These are phyloP conservation scores for Cordia subcordata DNA, from an alignment of 257 asterid species.

Conservation along the genomic window DNA sequence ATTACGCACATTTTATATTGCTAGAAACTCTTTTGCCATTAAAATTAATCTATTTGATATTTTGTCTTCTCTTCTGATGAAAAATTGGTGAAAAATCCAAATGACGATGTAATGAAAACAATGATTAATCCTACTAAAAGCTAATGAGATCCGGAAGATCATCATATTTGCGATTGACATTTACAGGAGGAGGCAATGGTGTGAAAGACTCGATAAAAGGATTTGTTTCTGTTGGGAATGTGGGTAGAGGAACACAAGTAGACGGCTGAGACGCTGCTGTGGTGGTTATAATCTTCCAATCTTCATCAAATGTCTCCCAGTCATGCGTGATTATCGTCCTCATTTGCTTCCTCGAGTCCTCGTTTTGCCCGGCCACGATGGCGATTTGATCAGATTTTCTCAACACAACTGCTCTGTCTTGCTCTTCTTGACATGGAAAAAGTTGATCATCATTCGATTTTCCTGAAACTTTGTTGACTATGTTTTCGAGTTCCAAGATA, in stretches of 20 bases:
- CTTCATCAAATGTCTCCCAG: slow-evolving; percentile 44
- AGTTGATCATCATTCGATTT: background rate
- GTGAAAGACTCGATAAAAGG: slow-evolving; percentile 14
- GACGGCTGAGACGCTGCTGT: too few species aligned
- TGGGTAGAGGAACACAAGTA: background rate
- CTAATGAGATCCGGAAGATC: slow-evolving; percentile 39
- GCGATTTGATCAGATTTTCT: slow-evolving; percentile 4
- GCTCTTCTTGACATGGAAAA: background rate
- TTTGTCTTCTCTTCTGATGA: too few species aligned
- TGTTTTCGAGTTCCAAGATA: slow-evolving; percentile 51
- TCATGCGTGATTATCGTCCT: slow-evolving; percentile 25
- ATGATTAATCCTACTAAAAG: slow-evolving; percentile 8
- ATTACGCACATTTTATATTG: too few species aligned
- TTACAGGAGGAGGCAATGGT: background rate
- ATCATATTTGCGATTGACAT: slow-evolving; percentile 5
- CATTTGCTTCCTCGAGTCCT: background rate
- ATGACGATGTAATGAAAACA: too few species aligned
- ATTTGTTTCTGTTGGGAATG: background rate
- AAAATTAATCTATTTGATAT: too few species aligned
- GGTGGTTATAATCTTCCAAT: slow-evolving; percentile 6
- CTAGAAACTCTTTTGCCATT: too few species aligned
- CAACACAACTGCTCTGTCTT: slow-evolving; percentile 2
- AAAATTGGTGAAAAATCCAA: too few species aligned
- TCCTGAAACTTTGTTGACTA: slow-evolving; percentile 30
- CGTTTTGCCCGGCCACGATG: background rate